phyloP scores from a whole-genome alignment of 2,329 filamentous ascomycete species.

The Fusarium citri region DNA sequence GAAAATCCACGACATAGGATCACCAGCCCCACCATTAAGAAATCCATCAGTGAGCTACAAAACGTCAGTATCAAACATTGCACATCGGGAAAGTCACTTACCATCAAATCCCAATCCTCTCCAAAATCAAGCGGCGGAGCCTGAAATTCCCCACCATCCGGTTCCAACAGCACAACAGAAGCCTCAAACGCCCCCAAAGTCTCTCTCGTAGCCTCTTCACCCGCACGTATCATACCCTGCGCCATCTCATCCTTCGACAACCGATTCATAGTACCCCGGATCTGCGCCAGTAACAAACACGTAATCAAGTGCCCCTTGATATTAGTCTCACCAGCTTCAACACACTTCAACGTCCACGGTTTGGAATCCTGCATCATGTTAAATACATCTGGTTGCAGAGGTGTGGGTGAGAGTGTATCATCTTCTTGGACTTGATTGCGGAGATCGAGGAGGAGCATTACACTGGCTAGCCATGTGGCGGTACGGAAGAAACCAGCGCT shows the following conservation, averaged over 20 bases:
- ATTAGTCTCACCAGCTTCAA: conserved; percentile 66
- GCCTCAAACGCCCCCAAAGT: conserved; percentile 52
- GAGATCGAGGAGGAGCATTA: conserved; percentile 57
- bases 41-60: conserved; percentile 22
- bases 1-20: conserved; percentile 24
- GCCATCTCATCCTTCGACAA: conserved; percentile 50
- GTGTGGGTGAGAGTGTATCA: conserved; percentile 50
- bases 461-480: conserved; percentile 49
- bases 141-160: background rate
- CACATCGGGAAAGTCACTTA: background rate
- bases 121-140: conserved; percentile 9
- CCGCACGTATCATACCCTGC: conserved; percentile 51
- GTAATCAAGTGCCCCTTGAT: conserved; percentile 63
- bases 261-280: conserved; percentile 56
- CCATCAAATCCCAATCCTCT: conserved; percentile 46
- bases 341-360: conserved; percentile 53
- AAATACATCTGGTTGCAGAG: conserved; percentile 56
- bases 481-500: conserved; percentile 57
- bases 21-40: conserved; percentile 4
- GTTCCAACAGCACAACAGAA: conserved; percentile 36
- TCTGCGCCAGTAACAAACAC: conserved; percentile 48
- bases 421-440: conserved; percentile 56
- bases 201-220: conserved; percentile 51
- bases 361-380: conserved; percentile 56
- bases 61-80: background rate